Evolutionary conservation across 441 rosid species (phyloP).

Genomic region (Biscutella laevigata): DNA sequence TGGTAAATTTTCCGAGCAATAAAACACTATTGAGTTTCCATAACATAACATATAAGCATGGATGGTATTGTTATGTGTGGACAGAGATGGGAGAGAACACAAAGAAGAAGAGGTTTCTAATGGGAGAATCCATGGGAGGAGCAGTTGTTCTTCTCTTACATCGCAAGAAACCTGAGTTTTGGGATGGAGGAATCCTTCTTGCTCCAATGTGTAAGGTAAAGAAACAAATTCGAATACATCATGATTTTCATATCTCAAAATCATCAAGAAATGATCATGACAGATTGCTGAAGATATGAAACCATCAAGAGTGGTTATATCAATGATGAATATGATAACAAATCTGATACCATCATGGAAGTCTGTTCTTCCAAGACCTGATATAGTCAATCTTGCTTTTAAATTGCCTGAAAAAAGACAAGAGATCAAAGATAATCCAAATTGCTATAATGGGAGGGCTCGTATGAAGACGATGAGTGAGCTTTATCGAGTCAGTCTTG

Average conservation of each 20-base stretch:
- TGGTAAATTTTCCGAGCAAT: too few relatives aligned
- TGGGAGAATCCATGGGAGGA: conserved; percentile 97
- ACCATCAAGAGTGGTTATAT: conserved; percentile 45
- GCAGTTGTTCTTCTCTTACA: conserved; percentile 60
- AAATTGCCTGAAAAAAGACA: conserved; percentile 57
- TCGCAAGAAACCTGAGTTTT: conserved; percentile 50
- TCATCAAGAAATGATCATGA: too few relatives aligned
- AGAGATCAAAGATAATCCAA: conserved; percentile 26
- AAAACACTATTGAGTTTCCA: neutral
- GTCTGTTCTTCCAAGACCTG: conserved; percentile 37
- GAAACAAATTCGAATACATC: conserved; percentile 20
- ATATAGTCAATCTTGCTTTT: conserved; percentile 53
- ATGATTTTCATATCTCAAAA: too few relatives aligned
- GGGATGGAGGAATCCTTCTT: conserved; percentile 90
- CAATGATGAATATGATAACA: conserved; percentile 36
- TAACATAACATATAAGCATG: neutral
- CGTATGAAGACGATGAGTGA: conserved; percentile 29
- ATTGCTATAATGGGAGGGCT: conserved; percentile 24
- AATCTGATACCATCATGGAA: conserved; percentile 63
- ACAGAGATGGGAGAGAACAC: conserved; percentile 48
- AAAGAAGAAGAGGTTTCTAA: conserved; percentile 54
- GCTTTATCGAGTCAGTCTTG: conserved; percentile 19
- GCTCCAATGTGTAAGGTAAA: conserved; percentile 99
- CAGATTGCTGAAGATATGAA: conserved; percentile 68
- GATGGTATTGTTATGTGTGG: neutral